These are phyloP conservation scores for Coelastrella sp. DNA, from an alignment of 139 green algal genomes.

Conservation along the genomic window DNA sequence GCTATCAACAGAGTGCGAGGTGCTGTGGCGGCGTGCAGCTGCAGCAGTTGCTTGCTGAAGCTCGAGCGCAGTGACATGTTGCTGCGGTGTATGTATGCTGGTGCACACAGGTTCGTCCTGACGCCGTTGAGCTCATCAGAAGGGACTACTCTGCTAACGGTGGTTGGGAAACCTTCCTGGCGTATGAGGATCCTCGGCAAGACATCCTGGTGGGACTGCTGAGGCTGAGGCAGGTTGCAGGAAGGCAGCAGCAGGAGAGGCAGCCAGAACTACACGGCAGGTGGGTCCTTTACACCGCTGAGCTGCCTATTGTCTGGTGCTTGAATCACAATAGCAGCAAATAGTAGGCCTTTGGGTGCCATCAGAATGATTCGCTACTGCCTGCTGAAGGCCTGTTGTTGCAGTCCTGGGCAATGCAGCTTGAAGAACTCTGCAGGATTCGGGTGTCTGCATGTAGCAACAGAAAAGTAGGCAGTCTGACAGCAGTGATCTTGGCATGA, in stretches of 20 bases:
- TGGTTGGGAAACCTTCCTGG: constrained; percentile 98
- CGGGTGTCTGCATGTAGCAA: background rate
- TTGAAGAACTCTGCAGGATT: too few relatives aligned
- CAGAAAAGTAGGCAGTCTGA: background rate
- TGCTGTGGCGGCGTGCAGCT: too few relatives aligned
- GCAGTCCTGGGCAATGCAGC: too few relatives aligned
- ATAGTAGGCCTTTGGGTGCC: too few relatives aligned
- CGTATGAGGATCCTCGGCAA: constrained; percentile 92
- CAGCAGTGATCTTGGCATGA: too few relatives aligned
- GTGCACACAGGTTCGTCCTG: constrained; percentile 73
- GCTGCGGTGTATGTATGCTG: background rate
- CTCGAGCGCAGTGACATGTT: background rate
- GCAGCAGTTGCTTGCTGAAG: background rate
- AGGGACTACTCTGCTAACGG: constrained; percentile 95
- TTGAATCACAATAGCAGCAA: too few relatives aligned
- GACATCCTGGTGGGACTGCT: constrained; percentile 98
- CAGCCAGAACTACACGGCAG: constrained; percentile 85
- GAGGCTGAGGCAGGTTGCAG: constrained; percentile 78
- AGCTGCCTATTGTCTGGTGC: too few relatives aligned
- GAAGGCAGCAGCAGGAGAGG: constrained; percentile 53
- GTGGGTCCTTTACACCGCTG: background rate
- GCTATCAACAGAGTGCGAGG: background rate
- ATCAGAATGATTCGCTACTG: too few relatives aligned
- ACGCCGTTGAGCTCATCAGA: constrained; percentile 95
- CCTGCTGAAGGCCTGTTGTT: too few relatives aligned